Percentiles rank a stretch among this genome's conserved stretches.
phyloP scores from a whole-genome alignment of 2,329 filamentous ascomycete species.

The Sphaerostilbella broomeana region DNA sequence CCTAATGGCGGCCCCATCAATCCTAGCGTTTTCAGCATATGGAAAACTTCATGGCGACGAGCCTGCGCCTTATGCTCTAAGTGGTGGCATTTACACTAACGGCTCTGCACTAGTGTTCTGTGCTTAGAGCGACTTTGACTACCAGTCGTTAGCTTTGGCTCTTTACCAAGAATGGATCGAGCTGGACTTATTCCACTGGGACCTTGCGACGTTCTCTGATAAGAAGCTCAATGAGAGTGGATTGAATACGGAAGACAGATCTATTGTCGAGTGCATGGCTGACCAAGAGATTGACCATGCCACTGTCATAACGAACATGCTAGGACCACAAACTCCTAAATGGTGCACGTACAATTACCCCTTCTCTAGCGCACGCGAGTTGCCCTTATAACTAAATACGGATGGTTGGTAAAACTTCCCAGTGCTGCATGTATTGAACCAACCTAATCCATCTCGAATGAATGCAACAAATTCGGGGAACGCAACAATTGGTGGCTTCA shows the following conservation, averaged over 20 bases:
- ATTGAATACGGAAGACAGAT: slow-evolving; percentile 61
- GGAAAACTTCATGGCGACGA: slow-evolving; percentile 60
- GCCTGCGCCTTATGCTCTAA: slow-evolving; percentile 66
- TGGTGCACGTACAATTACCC: slow-evolving; percentile 83
- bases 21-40: slow-evolving; percentile 63
- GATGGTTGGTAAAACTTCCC: slow-evolving; percentile 84
- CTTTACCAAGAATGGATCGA: slow-evolving; percentile 83
- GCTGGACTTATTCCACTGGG: slow-evolving; percentile 74
- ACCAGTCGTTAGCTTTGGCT: slow-evolving; percentile 65
- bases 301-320: slow-evolving; percentile 69
- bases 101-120: slow-evolving; percentile 70
- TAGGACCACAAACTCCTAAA: slow-evolving; percentile 61
- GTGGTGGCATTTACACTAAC: slow-evolving; percentile 70
- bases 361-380: slow-evolving; percentile 58
- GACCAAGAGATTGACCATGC: slow-evolving; percentile 73
- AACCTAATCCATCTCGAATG: slow-evolving; percentile 65
- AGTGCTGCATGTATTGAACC: slow-evolving; percentile 62
- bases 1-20: slow-evolving; percentile 47
- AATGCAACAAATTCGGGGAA: slow-evolving; percentile 55
- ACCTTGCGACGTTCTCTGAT: slow-evolving; percentile 60
- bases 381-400: slow-evolving; percentile 69
- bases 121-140: slow-evolving; percentile 77
- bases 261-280: slow-evolving; percentile 68
- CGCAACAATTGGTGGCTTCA: slow-evolving; percentile 56
- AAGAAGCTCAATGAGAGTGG: slow-evolving; percentile 64